A percentile compares a stretch with the other conserved stretches of the same genome.
These are phyloP conservation scores for Teratosphaeria pseudoeucalypti DNA, from an alignment of 2,329 filamentous ascomycete genomes.

Conservation along the genomic window DNA sequence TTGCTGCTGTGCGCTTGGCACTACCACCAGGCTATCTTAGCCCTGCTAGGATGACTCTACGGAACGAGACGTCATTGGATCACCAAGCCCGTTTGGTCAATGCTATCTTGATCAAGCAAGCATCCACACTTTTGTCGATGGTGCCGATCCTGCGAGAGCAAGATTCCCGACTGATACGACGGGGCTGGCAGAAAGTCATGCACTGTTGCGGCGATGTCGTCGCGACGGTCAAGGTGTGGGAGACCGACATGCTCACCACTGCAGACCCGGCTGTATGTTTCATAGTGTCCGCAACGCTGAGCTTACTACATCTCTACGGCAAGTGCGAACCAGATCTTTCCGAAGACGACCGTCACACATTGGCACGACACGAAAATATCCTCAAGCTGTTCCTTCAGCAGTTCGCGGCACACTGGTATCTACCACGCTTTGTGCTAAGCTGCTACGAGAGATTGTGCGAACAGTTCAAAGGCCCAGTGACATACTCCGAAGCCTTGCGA, in stretches of 20 bases:
- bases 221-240: not conserved
- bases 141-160: not conserved
- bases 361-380: not conserved
- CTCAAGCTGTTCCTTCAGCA: not conserved
- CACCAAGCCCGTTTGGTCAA: not conserved
- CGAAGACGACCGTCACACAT: not conserved
- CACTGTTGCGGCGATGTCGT: not conserved
- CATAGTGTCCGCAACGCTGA: not conserved
- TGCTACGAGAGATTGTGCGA: not conserved
- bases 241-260: not conserved
- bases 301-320: not conserved
- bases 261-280: not conserved
- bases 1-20: not conserved
- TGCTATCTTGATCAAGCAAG: not conserved
- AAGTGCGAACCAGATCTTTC: not conserved
- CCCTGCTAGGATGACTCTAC: not conserved
- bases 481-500: not conserved
- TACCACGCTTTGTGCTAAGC: not conserved
- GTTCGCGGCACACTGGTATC: not conserved
- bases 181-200: not conserved
- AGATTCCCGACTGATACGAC: not conserved
- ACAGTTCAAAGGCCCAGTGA: not conserved
- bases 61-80: not conserved
- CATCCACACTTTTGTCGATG: not conserved
- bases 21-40: not conserved